These are phyloP conservation scores for Rozella allomycis DNA, from an alignment of 371 early-diverging fungal genomes.

Conservation along the genomic window DNA sequence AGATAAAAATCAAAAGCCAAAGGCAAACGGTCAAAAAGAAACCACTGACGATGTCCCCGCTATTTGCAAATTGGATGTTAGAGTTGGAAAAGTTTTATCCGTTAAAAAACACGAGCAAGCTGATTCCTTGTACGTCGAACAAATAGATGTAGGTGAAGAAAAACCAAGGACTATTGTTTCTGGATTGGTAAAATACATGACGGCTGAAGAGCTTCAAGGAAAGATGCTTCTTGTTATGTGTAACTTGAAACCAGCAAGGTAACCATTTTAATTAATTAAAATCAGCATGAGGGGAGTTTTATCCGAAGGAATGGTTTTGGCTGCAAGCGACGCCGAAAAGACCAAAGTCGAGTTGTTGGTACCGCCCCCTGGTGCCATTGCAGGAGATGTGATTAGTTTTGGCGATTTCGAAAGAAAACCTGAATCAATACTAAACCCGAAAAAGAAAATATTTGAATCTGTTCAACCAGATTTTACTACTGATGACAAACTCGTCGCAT, in stretches of 20 bases:
- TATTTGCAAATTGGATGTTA: conserved; percentile 54
- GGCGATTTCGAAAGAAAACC: conserved; percentile 46
- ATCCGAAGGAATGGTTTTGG: conserved; percentile 84
- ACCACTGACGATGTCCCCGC: conserved; percentile 5
- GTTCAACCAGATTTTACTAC: conserved; percentile 81
- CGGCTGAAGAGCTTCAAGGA: conserved; percentile 60
- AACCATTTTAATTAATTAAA: background rate
- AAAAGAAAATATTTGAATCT: too few relatives aligned
- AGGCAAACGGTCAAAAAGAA: conserved; percentile 18
- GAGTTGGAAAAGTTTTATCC: conserved; percentile 65
- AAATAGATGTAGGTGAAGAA: conserved; percentile 72
- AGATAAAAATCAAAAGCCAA: conserved; percentile 1
- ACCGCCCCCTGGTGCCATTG: conserved; percentile 59
- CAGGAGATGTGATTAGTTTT: conserved; percentile 77
- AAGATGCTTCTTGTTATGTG: conserved; percentile 38
- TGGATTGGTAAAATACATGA: conserved; percentile 76
- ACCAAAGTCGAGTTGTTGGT: conserved; percentile 67
- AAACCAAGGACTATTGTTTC: conserved; percentile 70
- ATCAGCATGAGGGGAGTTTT: conserved; percentile 75
- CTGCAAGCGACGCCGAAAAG: conserved; percentile 62
- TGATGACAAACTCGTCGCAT: conserved; percentile 46
- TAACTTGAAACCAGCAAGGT: conserved; percentile 77
- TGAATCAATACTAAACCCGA: too few relatives aligned
- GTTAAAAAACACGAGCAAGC: conserved; percentile 67
- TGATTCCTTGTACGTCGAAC: conserved; percentile 69